Evolutionary conservation across 2,329 filamentous ascomycete genomes (phyloP).

Genomic region (Alternaria ethzedia): DNA sequence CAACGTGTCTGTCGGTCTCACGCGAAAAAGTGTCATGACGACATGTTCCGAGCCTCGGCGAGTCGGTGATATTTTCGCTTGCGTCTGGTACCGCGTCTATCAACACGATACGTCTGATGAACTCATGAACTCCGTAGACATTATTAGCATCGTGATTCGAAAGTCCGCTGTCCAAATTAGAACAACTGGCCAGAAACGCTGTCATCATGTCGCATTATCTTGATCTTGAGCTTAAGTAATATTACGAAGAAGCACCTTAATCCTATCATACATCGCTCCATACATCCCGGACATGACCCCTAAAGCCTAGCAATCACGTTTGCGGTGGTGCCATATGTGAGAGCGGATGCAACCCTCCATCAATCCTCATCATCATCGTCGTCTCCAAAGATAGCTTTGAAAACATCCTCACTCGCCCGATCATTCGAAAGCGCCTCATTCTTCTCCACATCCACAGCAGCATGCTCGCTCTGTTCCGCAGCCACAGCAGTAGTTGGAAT

Average conservation of each 20-base stretch:
- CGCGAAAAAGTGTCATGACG: conserved; percentile 14
- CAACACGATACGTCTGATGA: neutral
- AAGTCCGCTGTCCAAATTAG: neutral
- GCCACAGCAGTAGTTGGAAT: neutral
- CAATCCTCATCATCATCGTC: conserved; percentile 64
- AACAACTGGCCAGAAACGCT: neutral
- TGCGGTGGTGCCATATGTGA: neutral
- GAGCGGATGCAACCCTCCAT: neutral
- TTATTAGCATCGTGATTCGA: neutral
- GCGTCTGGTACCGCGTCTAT: neutral
- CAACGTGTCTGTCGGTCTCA: neutral
- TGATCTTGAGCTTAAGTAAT: neutral
- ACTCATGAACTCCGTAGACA: neutral
- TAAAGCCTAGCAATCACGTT: neutral
- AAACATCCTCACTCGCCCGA: conserved; percentile 79
- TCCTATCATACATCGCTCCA: neutral
- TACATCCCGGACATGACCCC: neutral
- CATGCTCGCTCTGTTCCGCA: conserved; percentile 22
- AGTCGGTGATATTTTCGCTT: conserved; percentile 4
- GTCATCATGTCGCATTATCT: neutral
- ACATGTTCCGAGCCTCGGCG: conserved; percentile 14
- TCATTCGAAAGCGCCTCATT: conserved; percentile 80
- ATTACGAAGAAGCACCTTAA: neutral
- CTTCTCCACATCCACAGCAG: conserved; percentile 69
- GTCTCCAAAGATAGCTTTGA: conserved; percentile 92